Percentiles rank a stretch among this genome's conserved stretches.
Evolutionary conservation across 257 asterid genomes (phyloP).

Genomic region (Plantago ovata): DNA sequence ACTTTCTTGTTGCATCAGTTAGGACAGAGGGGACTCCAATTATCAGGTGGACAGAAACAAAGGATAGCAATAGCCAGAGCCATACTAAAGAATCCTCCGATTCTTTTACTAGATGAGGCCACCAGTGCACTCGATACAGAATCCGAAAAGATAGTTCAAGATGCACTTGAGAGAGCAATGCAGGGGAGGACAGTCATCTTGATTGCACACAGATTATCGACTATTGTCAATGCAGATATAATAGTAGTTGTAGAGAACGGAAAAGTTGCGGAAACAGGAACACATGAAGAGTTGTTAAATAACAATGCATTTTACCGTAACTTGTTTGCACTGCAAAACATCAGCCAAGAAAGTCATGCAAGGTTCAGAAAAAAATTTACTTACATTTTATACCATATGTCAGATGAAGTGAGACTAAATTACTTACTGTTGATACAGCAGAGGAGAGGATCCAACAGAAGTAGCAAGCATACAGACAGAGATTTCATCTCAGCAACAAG

Average conservation of each 20-base stretch:
- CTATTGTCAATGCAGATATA: slow-evolving; percentile 67
- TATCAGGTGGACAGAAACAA: slow-evolving; percentile 94
- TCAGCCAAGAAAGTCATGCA: slow-evolving; percentile 41
- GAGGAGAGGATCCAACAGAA: slow-evolving; percentile 34
- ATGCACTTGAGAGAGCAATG: slow-evolving; percentile 75
- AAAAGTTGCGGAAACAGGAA: slow-evolving; percentile 53
- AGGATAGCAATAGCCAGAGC: slow-evolving; percentile 91
- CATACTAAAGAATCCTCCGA: slow-evolving; percentile 65
- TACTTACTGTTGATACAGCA: slow-evolving; percentile 19
- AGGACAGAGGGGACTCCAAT: slow-evolving; percentile 78
- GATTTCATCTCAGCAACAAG: slow-evolving; percentile 32
- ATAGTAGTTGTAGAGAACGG: slow-evolving; percentile 71
- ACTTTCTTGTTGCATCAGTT: slow-evolving; percentile 39
- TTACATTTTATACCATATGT: slow-evolving; percentile 2
- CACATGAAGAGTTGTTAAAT: slow-evolving; percentile 43
- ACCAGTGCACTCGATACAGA: slow-evolving; percentile 93
- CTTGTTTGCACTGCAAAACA: slow-evolving; percentile 63
- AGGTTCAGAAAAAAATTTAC: slow-evolving; percentile 35
- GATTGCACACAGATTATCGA: slow-evolving; percentile 79
- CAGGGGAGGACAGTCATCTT: slow-evolving; percentile 74
- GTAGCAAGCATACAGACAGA: slow-evolving; percentile 28
- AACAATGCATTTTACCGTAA: slow-evolving; percentile 46
- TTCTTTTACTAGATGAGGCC: slow-evolving; percentile 85
- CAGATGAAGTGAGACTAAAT: slow-evolving; percentile 15
- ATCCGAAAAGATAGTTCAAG: slow-evolving; percentile 79